A percentile compares a stretch with the other conserved stretches of the same genome.
phyloP scores from a whole-genome alignment of 352 stramenopile genomes.

The Phytopythium ostracodes region DNA sequence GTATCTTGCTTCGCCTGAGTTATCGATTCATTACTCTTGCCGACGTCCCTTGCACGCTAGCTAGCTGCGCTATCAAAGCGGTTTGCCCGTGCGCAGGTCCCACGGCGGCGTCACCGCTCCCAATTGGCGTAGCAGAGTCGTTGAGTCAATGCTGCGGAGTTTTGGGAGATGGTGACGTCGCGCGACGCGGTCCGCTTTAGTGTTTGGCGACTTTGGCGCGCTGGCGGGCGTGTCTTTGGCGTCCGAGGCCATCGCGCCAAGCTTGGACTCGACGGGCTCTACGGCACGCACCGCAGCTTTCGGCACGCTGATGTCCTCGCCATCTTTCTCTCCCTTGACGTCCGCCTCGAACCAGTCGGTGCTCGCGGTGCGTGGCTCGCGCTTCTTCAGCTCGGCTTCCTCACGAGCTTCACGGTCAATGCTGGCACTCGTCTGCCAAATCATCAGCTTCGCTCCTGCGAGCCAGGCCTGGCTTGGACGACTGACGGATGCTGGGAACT shows the following conservation, averaged over 20 bases:
- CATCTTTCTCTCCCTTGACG: constrained; percentile 13
- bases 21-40: background rate
- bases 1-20: too few species aligned
- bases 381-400: constrained; percentile 27
- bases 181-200: constrained; percentile 27
- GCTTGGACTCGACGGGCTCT: constrained; percentile 17
- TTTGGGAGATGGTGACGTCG: constrained; percentile 24
- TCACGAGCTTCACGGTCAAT: constrained; percentile 41
- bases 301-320: background rate
- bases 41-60: too few species aligned
- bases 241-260: background rate
- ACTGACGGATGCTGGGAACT: constrained; percentile 18
- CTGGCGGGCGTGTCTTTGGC: background rate
- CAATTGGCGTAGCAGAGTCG: background rate
- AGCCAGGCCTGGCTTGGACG: constrained; percentile 30
- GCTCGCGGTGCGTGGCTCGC: constrained; percentile 11
- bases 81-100: constrained; percentile 36
- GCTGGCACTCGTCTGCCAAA: constrained; percentile 59
- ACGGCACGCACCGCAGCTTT: constrained; percentile 13
- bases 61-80: constrained; percentile 16
- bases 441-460: constrained; percentile 38
- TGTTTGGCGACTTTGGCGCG: background rate
- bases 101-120: constrained; percentile 22
- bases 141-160: constrained; percentile 9
- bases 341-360: constrained; percentile 36